Percentiles rank a stretch among this genome's conserved stretches.
These are phyloP conservation scores for Spathaspora arborariae DNA, from an alignment of 805 yeast genomes.

Conservation along the genomic window DNA sequence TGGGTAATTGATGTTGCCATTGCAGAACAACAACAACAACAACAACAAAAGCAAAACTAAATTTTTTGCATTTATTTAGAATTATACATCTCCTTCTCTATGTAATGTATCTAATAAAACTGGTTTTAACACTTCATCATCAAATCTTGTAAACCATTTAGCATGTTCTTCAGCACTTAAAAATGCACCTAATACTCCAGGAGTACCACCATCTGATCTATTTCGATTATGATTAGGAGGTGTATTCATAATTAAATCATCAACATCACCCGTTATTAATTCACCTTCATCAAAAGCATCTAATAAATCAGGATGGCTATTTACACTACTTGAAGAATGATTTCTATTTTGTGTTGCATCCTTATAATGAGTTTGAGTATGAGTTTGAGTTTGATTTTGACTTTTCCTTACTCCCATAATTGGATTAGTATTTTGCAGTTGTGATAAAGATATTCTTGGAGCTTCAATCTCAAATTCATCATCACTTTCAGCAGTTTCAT, in stretches of 20 bases:
- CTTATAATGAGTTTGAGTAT: background rate
- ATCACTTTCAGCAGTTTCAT: constrained; percentile 70
- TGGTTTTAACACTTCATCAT: constrained; percentile 90
- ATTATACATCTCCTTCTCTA: constrained; percentile 6
- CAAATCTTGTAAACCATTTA: constrained; percentile 90
- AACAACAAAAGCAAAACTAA: background rate
- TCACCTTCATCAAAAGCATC: constrained; percentile 16
- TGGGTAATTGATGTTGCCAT: constrained; percentile 68
- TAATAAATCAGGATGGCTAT: background rate
- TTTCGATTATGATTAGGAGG: constrained; percentile 8
- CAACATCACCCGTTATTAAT: constrained; percentile 30
- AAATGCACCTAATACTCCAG: constrained; percentile 38
- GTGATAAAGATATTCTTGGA: constrained; percentile 35
- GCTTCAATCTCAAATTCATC: constrained; percentile 95
- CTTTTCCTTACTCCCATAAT: background rate
- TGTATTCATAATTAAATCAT: constrained; percentile 24
- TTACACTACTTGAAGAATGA: constrained; percentile 6
- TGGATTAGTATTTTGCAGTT: background rate
- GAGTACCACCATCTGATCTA: constrained; percentile 8
- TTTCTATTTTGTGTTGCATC: background rate
- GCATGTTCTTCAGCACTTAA: constrained; percentile 67
- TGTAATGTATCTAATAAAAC: constrained; percentile 67
- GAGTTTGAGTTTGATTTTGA: background rate
- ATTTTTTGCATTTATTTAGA: background rate
- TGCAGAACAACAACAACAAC: constrained; percentile 32